These are phyloP conservation scores for Suillus tomentosus DNA, from an alignment of 768 basidiomycete genomes.

Conservation along the genomic window DNA sequence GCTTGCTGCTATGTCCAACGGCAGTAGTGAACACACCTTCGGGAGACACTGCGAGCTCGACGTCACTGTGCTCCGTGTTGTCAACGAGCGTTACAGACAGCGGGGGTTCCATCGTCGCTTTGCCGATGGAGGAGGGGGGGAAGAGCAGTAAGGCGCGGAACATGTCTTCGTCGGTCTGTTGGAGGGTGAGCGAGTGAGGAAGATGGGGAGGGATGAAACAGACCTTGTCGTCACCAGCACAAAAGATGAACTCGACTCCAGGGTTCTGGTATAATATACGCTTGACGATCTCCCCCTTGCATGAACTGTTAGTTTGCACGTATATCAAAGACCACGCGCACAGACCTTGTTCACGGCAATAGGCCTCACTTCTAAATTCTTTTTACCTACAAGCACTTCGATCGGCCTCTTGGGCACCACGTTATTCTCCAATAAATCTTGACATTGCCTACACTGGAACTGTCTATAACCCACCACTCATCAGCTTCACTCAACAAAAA, in stretches of 20 bases:
- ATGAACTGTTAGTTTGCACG: neutral
- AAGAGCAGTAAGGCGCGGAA: conserved; percentile 85
- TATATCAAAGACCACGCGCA: neutral
- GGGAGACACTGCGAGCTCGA: conserved; percentile 63
- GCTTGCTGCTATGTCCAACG: conserved; percentile 88
- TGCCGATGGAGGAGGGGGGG: conserved; percentile 36
- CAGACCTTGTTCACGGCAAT: conserved; percentile 89
- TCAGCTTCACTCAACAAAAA: conserved; percentile 9
- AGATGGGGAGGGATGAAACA: neutral
- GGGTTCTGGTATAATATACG: conserved; percentile 90
- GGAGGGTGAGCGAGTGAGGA: neutral
- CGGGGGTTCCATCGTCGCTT: conserved; percentile 56
- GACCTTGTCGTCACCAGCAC: conserved; percentile 98
- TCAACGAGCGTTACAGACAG: conserved; percentile 47
- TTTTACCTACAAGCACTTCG: conserved; percentile 96
- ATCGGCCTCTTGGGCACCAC: conserved; percentile 92
- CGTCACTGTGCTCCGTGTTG: conserved; percentile 30
- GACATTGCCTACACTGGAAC: conserved; percentile 96
- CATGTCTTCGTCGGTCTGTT: conserved; percentile 97
- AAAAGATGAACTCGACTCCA: conserved; percentile 94
- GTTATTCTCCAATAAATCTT: conserved; percentile 94
- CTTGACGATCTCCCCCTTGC: conserved; percentile 92
- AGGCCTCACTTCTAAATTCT: conserved; percentile 96
- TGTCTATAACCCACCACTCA: conserved; percentile 41
- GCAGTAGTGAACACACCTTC: conserved; percentile 88